phyloP scores from a whole-genome alignment of 371 early-diverging fungal genomes.

The Mortierella sp. region DNA sequence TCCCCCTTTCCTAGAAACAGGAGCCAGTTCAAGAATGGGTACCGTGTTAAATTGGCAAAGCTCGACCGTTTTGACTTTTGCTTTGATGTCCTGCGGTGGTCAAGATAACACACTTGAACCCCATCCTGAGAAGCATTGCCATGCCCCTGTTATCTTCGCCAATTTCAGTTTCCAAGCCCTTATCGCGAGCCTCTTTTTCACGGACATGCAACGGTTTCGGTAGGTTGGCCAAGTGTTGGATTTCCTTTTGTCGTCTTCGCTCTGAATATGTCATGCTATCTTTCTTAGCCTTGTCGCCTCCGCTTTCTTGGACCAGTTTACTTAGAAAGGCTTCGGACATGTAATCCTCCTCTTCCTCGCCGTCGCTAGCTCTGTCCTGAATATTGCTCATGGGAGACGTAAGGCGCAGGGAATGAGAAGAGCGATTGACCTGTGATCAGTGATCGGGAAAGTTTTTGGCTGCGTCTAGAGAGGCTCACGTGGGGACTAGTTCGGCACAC shows the following conservation, averaged over 20 bases:
- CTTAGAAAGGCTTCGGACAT: slow-evolving; percentile 67
- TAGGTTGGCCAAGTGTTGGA: slow-evolving; percentile 56
- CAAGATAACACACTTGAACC: slow-evolving; percentile 64
- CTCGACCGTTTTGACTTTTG: too few relatives aligned
- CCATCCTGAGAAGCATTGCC: slow-evolving; percentile 78
- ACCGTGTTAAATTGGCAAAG: too few relatives aligned
- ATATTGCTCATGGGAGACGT: slow-evolving; percentile 13
- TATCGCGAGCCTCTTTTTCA: slow-evolving; percentile 64
- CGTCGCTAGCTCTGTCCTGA: background rate
- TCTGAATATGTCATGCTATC: slow-evolving; percentile 55
- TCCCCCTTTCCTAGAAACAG: slow-evolving; percentile 57
- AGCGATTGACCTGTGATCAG: too few relatives aligned
- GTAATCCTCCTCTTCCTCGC: slow-evolving; percentile 67
- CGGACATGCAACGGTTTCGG: slow-evolving; percentile 60
- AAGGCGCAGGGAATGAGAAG: too few relatives aligned
- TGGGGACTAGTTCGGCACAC: too few relatives aligned
- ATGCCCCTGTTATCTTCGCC: slow-evolving; percentile 71
- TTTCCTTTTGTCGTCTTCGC: slow-evolving; percentile 58
- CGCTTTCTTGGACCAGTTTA: slow-evolving; percentile 49
- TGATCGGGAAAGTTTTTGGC: too few relatives aligned
- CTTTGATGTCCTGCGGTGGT: background rate
- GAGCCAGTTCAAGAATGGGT: background rate
- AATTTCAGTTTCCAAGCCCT: slow-evolving; percentile 60
- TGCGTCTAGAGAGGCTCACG: too few relatives aligned
- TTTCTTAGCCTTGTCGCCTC: slow-evolving; percentile 45